A percentile compares a stretch with the other conserved stretches of the same genome.
These are phyloP conservation scores for Rutstroemia sp. DNA, from an alignment of 2,329 filamentous ascomycete genomes.

Conservation along the genomic window DNA sequence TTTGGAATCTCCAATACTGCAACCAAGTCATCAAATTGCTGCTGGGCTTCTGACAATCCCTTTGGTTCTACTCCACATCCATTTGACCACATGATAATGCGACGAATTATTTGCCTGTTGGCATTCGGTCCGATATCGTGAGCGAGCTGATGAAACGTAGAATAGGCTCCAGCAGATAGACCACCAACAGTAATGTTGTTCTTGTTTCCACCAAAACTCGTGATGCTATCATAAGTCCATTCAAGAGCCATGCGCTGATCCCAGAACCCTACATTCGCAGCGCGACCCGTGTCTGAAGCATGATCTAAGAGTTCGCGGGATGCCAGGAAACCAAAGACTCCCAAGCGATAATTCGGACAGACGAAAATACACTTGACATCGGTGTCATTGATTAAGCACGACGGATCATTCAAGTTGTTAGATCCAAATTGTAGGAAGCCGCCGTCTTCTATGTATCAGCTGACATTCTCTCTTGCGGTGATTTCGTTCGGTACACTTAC, in stretches of 20 bases:
- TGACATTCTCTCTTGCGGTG: too few relatives aligned
- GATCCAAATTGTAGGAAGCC: conserved; percentile 32
- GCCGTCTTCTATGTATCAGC: conserved; percentile 34
- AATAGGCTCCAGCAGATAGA: conserved; percentile 31
- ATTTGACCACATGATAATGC: conserved; percentile 31
- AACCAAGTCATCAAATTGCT: conserved; percentile 14
- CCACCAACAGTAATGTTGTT: conserved; percentile 41
- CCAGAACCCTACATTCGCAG: conserved; percentile 40
- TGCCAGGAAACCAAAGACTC: conserved; percentile 35
- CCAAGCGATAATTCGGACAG: conserved; percentile 46
- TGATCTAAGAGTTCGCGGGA: neutral
- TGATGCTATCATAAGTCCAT: conserved; percentile 56
- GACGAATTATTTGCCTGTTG: conserved; percentile 11
- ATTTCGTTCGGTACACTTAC: neutral
- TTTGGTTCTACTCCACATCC: conserved; percentile 39
- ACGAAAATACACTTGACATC: conserved; percentile 49
- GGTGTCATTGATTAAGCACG: conserved; percentile 56
- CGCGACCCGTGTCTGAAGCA: neutral
- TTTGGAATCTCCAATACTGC: conserved; percentile 8
- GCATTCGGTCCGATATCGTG: conserved; percentile 13
- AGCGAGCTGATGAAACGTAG: conserved; percentile 22
- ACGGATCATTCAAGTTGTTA: conserved; percentile 34
- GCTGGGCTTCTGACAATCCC: conserved; percentile 19
- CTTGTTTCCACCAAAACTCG: conserved; percentile 55
- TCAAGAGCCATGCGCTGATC: conserved; percentile 52